phyloP scores from a whole-genome alignment of 495 filamentous ascomycete species.

The Xylaria intraflava region DNA sequence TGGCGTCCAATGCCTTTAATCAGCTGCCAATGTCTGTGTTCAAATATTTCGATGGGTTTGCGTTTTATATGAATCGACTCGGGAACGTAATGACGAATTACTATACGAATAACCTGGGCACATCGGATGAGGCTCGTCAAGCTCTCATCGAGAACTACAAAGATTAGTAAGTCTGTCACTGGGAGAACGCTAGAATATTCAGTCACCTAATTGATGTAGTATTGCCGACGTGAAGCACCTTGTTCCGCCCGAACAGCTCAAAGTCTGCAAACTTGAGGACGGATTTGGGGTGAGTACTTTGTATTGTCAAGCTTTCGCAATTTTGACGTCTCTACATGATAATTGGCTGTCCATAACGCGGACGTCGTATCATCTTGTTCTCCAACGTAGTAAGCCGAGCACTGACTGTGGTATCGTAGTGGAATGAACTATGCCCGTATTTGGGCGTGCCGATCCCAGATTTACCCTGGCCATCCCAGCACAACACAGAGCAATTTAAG shows the following conservation, averaged over 20 bases:
- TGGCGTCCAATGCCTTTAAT: not conserved
- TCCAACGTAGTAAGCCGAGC: not conserved
- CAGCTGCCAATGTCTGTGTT: slow-evolving; percentile 19
- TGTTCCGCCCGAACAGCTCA: slow-evolving; percentile 23
- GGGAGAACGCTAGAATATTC: not conserved
- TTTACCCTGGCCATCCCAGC: slow-evolving; percentile 16
- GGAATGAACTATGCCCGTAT: slow-evolving; percentile 27
- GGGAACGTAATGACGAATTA: not conserved
- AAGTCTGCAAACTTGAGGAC: slow-evolving; percentile 25
- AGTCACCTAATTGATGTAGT: not conserved
- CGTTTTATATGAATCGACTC: slow-evolving; percentile 8
- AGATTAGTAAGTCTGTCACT: slow-evolving; percentile 20
- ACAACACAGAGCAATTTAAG: slow-evolving; percentile 23
- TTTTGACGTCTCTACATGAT: not conserved
- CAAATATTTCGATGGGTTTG: slow-evolving; percentile 16
- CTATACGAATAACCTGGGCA: slow-evolving; percentile 15
- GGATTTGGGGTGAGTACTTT: slow-evolving; percentile 18
- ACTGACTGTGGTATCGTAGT: not conserved
- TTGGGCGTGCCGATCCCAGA: slow-evolving; percentile 25
- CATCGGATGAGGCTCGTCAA: slow-evolving; percentile 12
- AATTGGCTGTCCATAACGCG: not conserved
- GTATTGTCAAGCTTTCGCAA: not conserved
- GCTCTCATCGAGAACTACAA: slow-evolving; percentile 21
- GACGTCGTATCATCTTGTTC: no score
- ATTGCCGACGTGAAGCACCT: slow-evolving; percentile 27